Base-by-base conservation (phyloP, 2,329 filamentous ascomycete species). In the Nothophoma quercina region DNA sequence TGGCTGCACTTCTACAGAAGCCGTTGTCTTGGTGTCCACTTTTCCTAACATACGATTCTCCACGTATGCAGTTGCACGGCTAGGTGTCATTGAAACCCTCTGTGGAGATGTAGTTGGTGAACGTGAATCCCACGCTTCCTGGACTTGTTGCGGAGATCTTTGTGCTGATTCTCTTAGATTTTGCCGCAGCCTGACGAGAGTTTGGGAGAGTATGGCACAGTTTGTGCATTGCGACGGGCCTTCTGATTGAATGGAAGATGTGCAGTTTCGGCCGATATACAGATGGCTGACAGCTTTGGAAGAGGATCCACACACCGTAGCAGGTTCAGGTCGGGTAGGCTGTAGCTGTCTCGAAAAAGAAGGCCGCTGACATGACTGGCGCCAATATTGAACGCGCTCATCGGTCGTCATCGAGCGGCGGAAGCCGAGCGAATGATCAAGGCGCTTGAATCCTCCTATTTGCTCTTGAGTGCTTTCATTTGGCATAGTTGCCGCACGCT, bases 331-430 rank as follows among this genome's bases (percentile, higher is more conserved):
- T 8, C 9, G 16, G 12, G 22, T 16, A 7, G 22, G 10, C 30
- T 41, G 3, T 5, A 25, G 33, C 15, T 2, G 19, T 7, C 26
- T 10, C 16, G 25, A 12, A 8, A 13, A 30, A 5, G 44, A 21
- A 10, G 10, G 16, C 5, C 34, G 7, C 5, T 48, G 30, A 7
- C 33, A 47, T 7, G 58, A 45, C 39, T 51, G 40, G 13, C 45
- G 56, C 65, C 65, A 64, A 28, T 50, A 38, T 23, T 59, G 53
- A 7, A 65, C 55, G 18, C 60, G 64, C 28, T 65, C 58, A 10
- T 68, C 59, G 2, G 62, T 64, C 7, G 65, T 70, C 53, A 67
- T 61, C 4, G 66, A 60, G 15, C 61, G 57, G 26, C 56, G 59
- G 41, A 67, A 67, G 10, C 60, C 34, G 15, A 44, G 15, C 55